These are phyloP conservation scores for Fusarium sp. DNA, from an alignment of 2,329 filamentous ascomycete species.

Conservation along the genomic window DNA sequence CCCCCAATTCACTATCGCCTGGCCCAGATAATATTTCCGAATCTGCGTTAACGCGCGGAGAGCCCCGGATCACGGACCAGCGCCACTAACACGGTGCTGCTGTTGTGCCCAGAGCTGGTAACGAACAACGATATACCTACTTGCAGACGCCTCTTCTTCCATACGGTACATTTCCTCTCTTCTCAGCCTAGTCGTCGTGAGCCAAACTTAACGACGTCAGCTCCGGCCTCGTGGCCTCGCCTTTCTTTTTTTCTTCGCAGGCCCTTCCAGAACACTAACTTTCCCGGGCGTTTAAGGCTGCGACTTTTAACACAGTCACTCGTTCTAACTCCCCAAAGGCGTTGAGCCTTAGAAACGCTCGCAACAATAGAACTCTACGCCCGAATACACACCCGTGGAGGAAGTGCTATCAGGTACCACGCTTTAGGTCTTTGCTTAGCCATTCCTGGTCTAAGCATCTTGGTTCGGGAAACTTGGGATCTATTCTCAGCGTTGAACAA, in stretches of 20 bases:
- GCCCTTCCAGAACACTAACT: slow-evolving; percentile 37
- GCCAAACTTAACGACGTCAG: slow-evolving; percentile 44
- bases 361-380: slow-evolving; percentile 2
- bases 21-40: slow-evolving; percentile 62
- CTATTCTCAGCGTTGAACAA: slow-evolving; percentile 36
- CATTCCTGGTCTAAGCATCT: slow-evolving; percentile 25
- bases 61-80: slow-evolving; percentile 56
- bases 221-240: slow-evolving; percentile 45
- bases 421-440: slow-evolving; percentile 14
- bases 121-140: slow-evolving; percentile 50
- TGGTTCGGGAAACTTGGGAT: slow-evolving; percentile 31
- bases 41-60: slow-evolving; percentile 59
- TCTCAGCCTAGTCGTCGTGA: slow-evolving; percentile 41
- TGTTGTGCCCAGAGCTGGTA: slow-evolving; percentile 47
- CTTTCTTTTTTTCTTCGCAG: slow-evolving; percentile 39
- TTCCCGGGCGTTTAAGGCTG: slow-evolving; percentile 17
- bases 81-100: slow-evolving; percentile 50
- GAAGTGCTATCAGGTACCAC: slow-evolving; percentile 14
- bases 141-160: slow-evolving; percentile 45
- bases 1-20: slow-evolving; percentile 52
- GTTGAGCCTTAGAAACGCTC: slow-evolving; percentile 12
- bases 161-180: slow-evolving; percentile 41
- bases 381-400: slow-evolving; percentile 12
- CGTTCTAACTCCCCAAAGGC: slow-evolving; percentile 25
- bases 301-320: slow-evolving; percentile 28